Conservation (phyloP, 192 early-diverging fungal genomes). For the Gamsiella multidivaricata region DNA sequence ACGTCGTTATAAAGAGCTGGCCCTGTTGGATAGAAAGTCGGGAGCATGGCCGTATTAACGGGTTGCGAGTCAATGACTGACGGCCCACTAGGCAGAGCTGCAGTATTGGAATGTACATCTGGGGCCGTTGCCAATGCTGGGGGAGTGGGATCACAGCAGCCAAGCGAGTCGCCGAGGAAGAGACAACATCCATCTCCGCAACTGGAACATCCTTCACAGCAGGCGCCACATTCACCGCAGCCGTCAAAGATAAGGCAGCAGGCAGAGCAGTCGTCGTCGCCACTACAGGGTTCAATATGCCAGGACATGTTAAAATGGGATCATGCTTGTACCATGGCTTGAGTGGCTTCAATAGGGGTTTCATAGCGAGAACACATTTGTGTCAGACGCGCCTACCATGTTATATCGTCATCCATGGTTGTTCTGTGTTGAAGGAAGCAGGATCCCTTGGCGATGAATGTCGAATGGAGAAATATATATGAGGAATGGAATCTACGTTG, state of each 20-base stretch:
- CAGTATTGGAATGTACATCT: not conserved
- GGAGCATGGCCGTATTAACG: not conserved
- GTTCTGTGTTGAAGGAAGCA: no score
- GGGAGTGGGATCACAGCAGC: not conserved
- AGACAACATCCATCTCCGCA: slow-evolving; percentile 19
- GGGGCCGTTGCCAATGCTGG: not conserved
- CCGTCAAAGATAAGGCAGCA: slow-evolving; percentile 7
- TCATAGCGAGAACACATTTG: no score
- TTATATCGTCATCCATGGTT: no score
- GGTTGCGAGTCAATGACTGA: slow-evolving; percentile 5
- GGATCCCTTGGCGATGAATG: no score
- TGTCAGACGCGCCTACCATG: no score
- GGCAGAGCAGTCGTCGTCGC: not conserved
- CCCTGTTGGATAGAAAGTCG: not conserved
- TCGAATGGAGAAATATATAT: no score
- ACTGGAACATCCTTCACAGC: slow-evolving; percentile 6
- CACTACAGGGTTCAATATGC: not conserved
- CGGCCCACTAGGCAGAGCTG: not conserved
- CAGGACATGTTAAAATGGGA: not conserved
- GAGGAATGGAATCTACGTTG: no score
- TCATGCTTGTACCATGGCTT: no score
- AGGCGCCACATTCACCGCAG: slow-evolving; percentile 1
- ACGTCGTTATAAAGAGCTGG: no score
- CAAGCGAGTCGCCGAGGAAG: slow-evolving; percentile 4
- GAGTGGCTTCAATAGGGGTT: no score